Evolutionary conservation across 2,329 filamentous ascomycete genomes (phyloP).

Genomic region (Fusarium bactridioides): DNA sequence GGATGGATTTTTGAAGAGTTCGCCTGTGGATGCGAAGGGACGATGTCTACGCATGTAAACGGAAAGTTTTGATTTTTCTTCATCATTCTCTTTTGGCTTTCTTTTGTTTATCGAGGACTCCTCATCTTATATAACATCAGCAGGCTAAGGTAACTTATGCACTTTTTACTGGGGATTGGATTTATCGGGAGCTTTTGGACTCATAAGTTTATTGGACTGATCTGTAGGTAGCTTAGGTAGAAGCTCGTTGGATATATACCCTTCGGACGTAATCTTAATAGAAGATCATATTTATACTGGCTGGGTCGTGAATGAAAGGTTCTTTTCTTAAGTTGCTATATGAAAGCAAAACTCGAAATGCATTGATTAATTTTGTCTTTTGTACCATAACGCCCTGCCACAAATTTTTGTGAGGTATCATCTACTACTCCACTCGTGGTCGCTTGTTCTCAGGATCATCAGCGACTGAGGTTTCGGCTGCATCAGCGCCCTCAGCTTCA

Average conservation of each 20-base stretch:
- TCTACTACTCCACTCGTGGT: conserved; percentile 53
- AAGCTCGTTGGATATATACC: conserved; percentile 35
- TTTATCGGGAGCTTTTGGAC: neutral
- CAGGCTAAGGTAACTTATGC: conserved; percentile 5
- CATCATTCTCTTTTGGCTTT: neutral
- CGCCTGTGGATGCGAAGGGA: conserved; percentile 48
- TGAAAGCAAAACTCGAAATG: conserved; percentile 1
- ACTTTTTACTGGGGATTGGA: conserved; percentile 3
- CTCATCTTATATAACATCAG: conserved; percentile 7
- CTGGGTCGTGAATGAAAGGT: neutral
- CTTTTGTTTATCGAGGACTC: conserved; percentile 18
- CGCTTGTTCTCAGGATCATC: conserved; percentile 58
- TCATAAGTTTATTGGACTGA: neutral
- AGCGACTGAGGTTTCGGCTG: conserved; percentile 51
- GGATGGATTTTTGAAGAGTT: conserved; percentile 55
- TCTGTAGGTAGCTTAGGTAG: conserved; percentile 21
- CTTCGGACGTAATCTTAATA: conserved; percentile 39
- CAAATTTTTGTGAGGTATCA: neutral
- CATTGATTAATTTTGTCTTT: conserved; percentile 6
- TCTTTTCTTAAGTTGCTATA: neutral
- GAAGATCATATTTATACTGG: conserved; percentile 7
- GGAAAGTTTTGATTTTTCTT: neutral
- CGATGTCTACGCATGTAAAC: conserved; percentile 42
- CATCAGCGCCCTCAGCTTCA: conserved; percentile 59
- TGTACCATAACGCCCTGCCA: conserved; percentile 35